These are phyloP conservation scores for Cytospora mali DNA, from an alignment of 2,329 filamentous ascomycete species.

Conservation along the genomic window DNA sequence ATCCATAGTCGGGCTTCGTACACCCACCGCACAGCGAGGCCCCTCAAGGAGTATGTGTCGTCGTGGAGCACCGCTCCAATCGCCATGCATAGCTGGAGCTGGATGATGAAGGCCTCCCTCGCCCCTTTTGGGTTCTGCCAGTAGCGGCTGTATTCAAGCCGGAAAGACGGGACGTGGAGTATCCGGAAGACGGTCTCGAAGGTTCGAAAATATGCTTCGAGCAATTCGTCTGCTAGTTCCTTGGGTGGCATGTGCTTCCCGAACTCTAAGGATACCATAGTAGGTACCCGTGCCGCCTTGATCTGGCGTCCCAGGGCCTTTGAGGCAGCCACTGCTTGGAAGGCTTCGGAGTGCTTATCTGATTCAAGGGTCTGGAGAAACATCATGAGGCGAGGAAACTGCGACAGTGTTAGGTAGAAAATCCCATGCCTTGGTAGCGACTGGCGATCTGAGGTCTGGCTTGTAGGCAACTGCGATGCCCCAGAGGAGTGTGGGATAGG, in stretches of 20 bases:
- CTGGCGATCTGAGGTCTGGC: not conserved
- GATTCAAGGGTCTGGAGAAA: conserved; percentile 45
- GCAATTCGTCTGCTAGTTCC: conserved; percentile 48
- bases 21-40: conserved; percentile 57
- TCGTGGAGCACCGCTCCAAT: conserved; percentile 57
- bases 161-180: conserved; percentile 55
- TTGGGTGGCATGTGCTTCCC: conserved; percentile 49
- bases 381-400: conserved; percentile 49
- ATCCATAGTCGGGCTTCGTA: conserved; percentile 60
- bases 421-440: not conserved
- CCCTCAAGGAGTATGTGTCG: conserved; percentile 51
- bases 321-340: conserved; percentile 48
- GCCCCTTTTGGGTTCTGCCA: conserved; percentile 48
- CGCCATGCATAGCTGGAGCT: conserved; percentile 60
- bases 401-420: conserved; percentile 22
- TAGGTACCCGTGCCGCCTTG: conserved; percentile 50
- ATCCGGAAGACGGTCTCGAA: conserved; percentile 52
- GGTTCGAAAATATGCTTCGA: conserved; percentile 52
- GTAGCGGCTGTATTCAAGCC: conserved; percentile 48
- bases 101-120: conserved; percentile 56
- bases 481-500: not conserved
- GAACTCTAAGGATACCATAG: conserved; percentile 47
- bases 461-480: not conserved
- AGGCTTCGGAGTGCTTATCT: conserved; percentile 42
- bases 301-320: conserved; percentile 56